Evolutionary conservation across 306 rosid genomes (phyloP).

Genomic region (Cucumis cinereus): DNA sequence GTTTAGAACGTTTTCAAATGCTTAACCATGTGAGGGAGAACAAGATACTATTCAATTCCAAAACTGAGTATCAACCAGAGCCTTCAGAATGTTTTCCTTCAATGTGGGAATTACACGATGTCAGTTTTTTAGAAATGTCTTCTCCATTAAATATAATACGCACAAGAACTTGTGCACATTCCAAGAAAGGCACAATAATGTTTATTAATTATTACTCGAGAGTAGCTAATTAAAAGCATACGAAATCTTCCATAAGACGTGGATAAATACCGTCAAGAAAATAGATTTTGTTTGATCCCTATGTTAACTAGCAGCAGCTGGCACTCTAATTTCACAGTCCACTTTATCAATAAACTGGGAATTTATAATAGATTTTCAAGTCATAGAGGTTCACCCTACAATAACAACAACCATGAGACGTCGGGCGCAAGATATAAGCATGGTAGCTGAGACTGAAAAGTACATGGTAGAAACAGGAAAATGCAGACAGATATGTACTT

Average conservation of each 20-base stretch:
- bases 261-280: neutral
- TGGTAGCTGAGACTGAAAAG: neutral
- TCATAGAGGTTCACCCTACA: neutral
- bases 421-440: neutral
- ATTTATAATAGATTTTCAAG: neutral
- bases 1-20: neutral
- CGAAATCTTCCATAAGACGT: neutral
- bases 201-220: neutral
- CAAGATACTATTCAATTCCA: neutral
- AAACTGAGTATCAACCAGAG: neutral
- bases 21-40: neutral
- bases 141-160: neutral
- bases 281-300: neutral
- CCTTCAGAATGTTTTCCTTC: neutral
- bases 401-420: neutral
- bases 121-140: neutral
- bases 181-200: neutral
- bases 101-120: neutral
- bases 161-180: neutral
- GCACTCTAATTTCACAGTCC: neutral
- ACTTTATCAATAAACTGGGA: neutral
- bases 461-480: neutral
- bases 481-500: neutral
- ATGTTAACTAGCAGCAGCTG: neutral
- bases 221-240: neutral